phyloP scores from a whole-genome alignment of 371 early-diverging fungal species.

The Gilbertella persicaria region DNA sequence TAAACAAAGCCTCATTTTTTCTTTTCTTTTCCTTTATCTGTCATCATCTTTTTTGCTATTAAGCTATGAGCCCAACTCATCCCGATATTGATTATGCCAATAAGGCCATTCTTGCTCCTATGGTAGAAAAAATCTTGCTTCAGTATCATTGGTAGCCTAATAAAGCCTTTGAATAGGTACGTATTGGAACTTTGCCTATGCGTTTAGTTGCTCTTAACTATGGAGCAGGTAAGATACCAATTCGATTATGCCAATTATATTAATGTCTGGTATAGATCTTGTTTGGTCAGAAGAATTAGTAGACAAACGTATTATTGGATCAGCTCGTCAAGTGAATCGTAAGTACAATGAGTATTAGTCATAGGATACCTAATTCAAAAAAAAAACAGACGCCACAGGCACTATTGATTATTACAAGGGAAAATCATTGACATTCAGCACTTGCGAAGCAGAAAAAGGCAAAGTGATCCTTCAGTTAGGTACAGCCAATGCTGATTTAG shows the following conservation, averaged over 20 bases:
- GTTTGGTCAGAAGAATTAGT: slow-evolving; percentile 93
- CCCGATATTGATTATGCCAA: slow-evolving; percentile 51
- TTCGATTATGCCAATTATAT: background rate
- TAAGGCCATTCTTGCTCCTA: slow-evolving; percentile 85
- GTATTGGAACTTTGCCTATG: slow-evolving; percentile 89
- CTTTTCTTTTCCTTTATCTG: background rate
- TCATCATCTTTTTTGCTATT: too few species aligned
- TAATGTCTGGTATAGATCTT: slow-evolving; percentile 56
- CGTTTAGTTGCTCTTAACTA: slow-evolving; percentile 81
- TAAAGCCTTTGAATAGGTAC: slow-evolving; percentile 55
- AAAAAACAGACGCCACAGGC: slow-evolving; percentile 56
- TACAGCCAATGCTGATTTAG: slow-evolving; percentile 83
- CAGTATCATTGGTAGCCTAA: too few species aligned
- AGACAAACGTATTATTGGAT: slow-evolving; percentile 84
- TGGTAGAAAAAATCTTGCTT: slow-evolving; percentile 56
- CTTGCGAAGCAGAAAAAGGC: slow-evolving; percentile 66
- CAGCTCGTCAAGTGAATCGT: slow-evolving; percentile 76
- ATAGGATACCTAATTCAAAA: background rate
- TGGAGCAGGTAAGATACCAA: slow-evolving; percentile 73
- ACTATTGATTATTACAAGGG: slow-evolving; percentile 69
- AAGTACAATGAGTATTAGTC: too few species aligned
- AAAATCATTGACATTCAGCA: slow-evolving; percentile 59
- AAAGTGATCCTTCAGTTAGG: slow-evolving; percentile 79
- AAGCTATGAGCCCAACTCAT: slow-evolving; percentile 18
- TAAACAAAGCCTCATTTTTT: too few species aligned